Percentiles rank a stretch among this genome's conserved stretches.
phyloP scores from a whole-genome alignment of 2,329 filamentous ascomycete genomes.

The Erysiphe pulchra region DNA sequence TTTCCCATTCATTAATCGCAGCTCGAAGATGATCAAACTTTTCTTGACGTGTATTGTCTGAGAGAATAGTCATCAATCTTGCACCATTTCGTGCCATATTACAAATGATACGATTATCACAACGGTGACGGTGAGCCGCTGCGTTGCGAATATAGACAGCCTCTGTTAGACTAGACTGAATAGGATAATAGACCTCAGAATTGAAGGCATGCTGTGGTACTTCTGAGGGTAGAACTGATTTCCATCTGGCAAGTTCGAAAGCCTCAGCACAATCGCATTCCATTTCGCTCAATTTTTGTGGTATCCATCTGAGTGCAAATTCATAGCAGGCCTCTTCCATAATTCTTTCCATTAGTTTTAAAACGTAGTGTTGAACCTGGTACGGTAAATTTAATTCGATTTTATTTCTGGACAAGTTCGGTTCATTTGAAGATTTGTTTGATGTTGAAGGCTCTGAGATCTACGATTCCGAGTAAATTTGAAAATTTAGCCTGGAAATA shows the following conservation, averaged over 20 bases:
- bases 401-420: neutral
- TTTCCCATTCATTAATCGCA: slow-evolving; percentile 10
- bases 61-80: slow-evolving; percentile 11
- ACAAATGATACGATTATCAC: slow-evolving; percentile 9
- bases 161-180: slow-evolving; percentile 7
- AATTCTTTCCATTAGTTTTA: slow-evolving; percentile 11
- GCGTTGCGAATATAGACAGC: slow-evolving; percentile 11
- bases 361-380: slow-evolving; percentile 13
- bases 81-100: slow-evolving; percentile 9
- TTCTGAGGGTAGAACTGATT: slow-evolving; percentile 5
- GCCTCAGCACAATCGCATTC: slow-evolving; percentile 11
- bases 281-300: slow-evolving; percentile 5
- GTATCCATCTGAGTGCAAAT: slow-evolving; percentile 11
- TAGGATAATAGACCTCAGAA: slow-evolving; percentile 3
- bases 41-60: slow-evolving; percentile 7
- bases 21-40: slow-evolving; percentile 8
- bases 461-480: neutral
- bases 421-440: neutral
- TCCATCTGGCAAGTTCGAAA: slow-evolving; percentile 12
- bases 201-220: slow-evolving; percentile 7
- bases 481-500: neutral
- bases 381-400: slow-evolving; percentile 12
- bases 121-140: slow-evolving; percentile 11
- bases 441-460: neutral
- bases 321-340: slow-evolving; percentile 12